Evolutionary conservation across 164 flowering plant genomes (phyloP).

Genomic region (Buxus sempervirens): DNA sequence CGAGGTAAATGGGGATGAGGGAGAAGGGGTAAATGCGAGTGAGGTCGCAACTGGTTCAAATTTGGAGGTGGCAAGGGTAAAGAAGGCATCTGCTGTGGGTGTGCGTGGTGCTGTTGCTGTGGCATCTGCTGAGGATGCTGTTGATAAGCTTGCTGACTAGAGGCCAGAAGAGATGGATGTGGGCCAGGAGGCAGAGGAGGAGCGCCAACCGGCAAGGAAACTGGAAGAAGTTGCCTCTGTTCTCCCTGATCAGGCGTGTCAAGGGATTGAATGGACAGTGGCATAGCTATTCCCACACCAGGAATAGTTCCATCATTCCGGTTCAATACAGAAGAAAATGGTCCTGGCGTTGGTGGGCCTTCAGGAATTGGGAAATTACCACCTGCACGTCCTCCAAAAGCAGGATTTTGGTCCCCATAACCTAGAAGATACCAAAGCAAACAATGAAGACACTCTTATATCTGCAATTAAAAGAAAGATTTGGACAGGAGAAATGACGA

Average conservation of each 20-base stretch:
- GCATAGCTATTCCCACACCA: conserved; percentile 95
- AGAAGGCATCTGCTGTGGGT: conserved; percentile 64
- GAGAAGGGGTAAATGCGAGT: conserved; percentile 57
- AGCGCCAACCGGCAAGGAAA: conserved; percentile 62
- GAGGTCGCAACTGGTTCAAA: conserved; percentile 73
- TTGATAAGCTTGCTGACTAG: conserved; percentile 68
- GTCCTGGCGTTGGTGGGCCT: conserved; percentile 76
- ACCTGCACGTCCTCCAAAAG: conserved; percentile 53
- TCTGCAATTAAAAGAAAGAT: too few relatives aligned
- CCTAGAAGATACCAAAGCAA: conserved; percentile 37
- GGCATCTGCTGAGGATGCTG: conserved; percentile 62
- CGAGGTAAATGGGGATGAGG: conserved; percentile 80
- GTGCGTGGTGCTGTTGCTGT: conserved; percentile 52
- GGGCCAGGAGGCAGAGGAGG: conserved; percentile 99
- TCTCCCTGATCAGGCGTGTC: conserved; percentile 77
- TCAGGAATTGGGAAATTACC: conserved; percentile 64
- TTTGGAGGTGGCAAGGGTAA: conserved; percentile 61
- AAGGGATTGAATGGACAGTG: conserved; percentile 57
- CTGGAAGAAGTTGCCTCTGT: conserved; percentile 54
- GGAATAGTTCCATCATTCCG: conserved; percentile 98
- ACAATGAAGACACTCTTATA: background rate
- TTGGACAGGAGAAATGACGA: background rate
- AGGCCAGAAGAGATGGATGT: conserved; percentile 73
- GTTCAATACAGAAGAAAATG: conserved; percentile 66
- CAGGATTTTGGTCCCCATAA: conserved; percentile 75